Evolutionary conservation across 345 rosid genomes (phyloP), one percentile per base, ranked within the genome.

Genomic region (Euclidium syriacum): DNA sequence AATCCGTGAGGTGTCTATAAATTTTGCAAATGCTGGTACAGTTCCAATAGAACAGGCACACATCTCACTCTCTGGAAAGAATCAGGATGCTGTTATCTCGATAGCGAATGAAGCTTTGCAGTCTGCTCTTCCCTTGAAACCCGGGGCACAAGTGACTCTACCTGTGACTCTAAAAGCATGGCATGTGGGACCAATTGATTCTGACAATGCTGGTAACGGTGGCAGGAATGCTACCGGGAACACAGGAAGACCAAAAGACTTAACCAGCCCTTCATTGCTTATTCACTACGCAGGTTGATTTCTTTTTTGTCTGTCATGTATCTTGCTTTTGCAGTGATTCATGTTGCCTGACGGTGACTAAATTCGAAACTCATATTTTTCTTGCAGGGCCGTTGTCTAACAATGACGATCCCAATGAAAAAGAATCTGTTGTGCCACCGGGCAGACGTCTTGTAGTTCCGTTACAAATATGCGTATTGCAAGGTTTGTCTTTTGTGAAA

Each of bases 1-100:
- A 81, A 83, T 90, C 58, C 88, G 87, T 43, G 90, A 85, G 51
- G 75, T 86, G 32, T 78, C 78, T 83, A 85, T 95, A 48, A 86
- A 89, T 70, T 84, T 95, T 75, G 85, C 97, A 60, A 88, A 90
- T 78, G 97, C 96, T 29, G 99, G 99, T 51, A 88, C 97, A 25
- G 89, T 88, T 57, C 83, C 98, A 40, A 85, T 95, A 43, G 97
- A 80, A 57, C 89, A 90, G 73, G 96, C 88, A 18, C 96, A 95
- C 80, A 81, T 95, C 63, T 90, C 97, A 18, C 72, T 90, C 17
- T 88, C 97, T 4, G 99, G 97, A 55, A 95, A 80, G 85, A 86
- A 95, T 73, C 99, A 90, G 76, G 99, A 90, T 71, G 86, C 96
- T 39, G 84, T 90, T 67, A 63, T 86, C 75, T 88, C 95, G 27